Percentiles rank a stretch among this genome's conserved stretches.
These are phyloP conservation scores for Baudoinia panamericana DNA, from an alignment of 495 filamentous ascomycete genomes.

Conservation along the genomic window DNA sequence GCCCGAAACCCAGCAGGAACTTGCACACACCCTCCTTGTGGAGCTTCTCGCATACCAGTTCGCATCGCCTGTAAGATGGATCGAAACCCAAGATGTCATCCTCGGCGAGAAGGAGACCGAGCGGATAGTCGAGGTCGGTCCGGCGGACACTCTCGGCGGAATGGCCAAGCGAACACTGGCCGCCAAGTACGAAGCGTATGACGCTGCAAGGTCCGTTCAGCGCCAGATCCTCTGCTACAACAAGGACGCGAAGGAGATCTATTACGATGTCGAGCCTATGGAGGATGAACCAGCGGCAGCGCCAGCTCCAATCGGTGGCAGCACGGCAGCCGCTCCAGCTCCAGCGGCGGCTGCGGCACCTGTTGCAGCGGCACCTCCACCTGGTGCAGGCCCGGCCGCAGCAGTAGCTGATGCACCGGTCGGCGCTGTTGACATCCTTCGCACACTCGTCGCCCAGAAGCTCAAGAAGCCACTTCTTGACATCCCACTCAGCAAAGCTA, in stretches of 20 bases:
- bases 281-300: slow-evolving; percentile 70
- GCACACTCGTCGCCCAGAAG: slow-evolving; percentile 93
- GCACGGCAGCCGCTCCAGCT: slow-evolving; percentile 29
- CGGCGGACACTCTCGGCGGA: slow-evolving; percentile 91
- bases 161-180: slow-evolving; percentile 96
- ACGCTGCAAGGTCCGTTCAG: slow-evolving; percentile 88
- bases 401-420: slow-evolving; percentile 77
- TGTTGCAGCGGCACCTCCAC: slow-evolving; percentile 39
- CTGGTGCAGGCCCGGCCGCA: slow-evolving; percentile 76
- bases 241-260: slow-evolving; percentile 98
- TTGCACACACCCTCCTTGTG: slow-evolving; percentile 91
- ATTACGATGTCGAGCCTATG: slow-evolving; percentile 93
- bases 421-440: slow-evolving; percentile 74
- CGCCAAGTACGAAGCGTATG: slow-evolving; percentile 97
- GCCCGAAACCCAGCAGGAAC: slow-evolving; percentile 96
- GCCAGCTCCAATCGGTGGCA: slow-evolving; percentile 31
- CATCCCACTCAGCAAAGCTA: slow-evolving; percentile 88
- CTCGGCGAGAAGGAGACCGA: slow-evolving; percentile 90
- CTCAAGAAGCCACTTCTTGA: slow-evolving; percentile 86
- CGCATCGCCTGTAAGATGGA: slow-evolving; percentile 96
- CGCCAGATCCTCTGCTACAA: slow-evolving; percentile 98
- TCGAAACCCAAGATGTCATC: slow-evolving; percentile 99
- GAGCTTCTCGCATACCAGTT: slow-evolving; percentile 99
- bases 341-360: slow-evolving; percentile 39
- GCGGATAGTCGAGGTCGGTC: slow-evolving; percentile 94